Base-by-base conservation (phyloP, 2,329 filamentous ascomycete genomes). In the Diaporthe nobilis region DNA sequence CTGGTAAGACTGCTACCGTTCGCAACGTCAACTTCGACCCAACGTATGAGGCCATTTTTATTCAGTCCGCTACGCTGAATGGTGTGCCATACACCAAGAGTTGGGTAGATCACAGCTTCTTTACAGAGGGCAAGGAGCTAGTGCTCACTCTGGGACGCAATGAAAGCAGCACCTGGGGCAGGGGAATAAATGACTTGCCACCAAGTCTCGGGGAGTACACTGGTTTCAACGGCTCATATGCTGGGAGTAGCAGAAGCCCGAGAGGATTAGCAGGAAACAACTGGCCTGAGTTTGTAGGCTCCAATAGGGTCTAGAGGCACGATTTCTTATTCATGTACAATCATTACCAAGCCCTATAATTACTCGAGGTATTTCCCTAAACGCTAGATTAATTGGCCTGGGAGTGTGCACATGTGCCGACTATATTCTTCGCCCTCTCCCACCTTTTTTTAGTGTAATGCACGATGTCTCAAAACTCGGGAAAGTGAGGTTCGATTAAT, bases 51-150 rank as follows among this genome's bases (percentile, higher is more conserved):
- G 87, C 87, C 22, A 87, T 94, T 0, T 94, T 90, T 76, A 91
- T 94, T 15, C 92, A 94, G 83, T 91, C 85, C 57, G 93, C 89
- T 2, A 94, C 86, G 9, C 83, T 94, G 42, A 82, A 94, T 79
- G 92, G 92, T 1, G 78, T 87, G 78, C 81, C 85, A 0, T 94
- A 92, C 80, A 90, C 87, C 0, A 90, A 87, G 83, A 94, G 91
- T 80, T 94, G 92, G 92, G 84, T 94, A 20, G 87, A 88, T 53
- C 92, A 94, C 83, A 88, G 87, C 67, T 94, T 94, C 80, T 94
- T 94, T 80, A 84, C 88, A 0, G 87, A 93, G 7, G 93, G 93
- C 1, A 91, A 90, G 20, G 86, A 91, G 72, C 84, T 94, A 58
- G 92, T 94, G 70, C 82, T 94, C 67, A 89, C 86, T 5, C 82